Evolutionary conservation across 2,329 filamentous ascomycete species (phyloP).

Genomic region (Arthrobotrys pseudoclavata): DNA sequence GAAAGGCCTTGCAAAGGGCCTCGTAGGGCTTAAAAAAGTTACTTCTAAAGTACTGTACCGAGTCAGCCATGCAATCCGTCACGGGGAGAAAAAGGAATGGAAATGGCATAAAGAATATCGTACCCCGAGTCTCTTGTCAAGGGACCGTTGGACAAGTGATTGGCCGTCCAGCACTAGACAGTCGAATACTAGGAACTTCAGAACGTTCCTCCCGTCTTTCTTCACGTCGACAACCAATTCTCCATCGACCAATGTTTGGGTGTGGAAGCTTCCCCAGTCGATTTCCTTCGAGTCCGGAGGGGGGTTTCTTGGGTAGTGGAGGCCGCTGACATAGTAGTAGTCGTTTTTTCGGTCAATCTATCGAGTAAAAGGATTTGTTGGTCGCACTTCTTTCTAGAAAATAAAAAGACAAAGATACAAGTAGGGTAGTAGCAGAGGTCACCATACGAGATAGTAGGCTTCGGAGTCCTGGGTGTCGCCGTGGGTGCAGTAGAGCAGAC

Average conservation of each 20-base stretch:
- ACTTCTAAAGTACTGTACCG: conserved; percentile 77
- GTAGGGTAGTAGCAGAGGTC: conserved; percentile 2
- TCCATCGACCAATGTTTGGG: conserved; percentile 86
- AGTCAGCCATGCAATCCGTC: conserved; percentile 21
- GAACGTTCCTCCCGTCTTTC: conserved; percentile 73
- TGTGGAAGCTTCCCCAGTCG: conserved; percentile 77
- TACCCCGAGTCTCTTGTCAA: conserved; percentile 85
- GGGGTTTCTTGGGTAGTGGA: conserved; percentile 83
- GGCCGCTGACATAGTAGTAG: conserved; percentile 84
- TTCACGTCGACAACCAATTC: conserved; percentile 90
- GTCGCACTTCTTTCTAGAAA: conserved; percentile 10
- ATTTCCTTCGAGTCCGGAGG: conserved; percentile 67
- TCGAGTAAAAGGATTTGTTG: conserved; percentile 22
- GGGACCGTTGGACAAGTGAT: conserved; percentile 80
- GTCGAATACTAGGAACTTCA: conserved; percentile 93
- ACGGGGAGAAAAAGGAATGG: neutral
- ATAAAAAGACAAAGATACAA: neutral
- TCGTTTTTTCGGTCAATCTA: conserved; percentile 95
- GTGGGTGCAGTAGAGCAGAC: conserved; percentile 87
- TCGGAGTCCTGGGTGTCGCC: conserved; percentile 74
- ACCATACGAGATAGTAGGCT: conserved; percentile 78
- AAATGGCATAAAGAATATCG: conserved; percentile 16
- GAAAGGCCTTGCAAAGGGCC: conserved; percentile 75
- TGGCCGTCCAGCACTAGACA: conserved; percentile 85
- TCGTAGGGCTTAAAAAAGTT: conserved; percentile 80